These are phyloP conservation scores for Yamadazyma sp. DNA, from an alignment of 805 yeast genomes.

Conservation along the genomic window DNA sequence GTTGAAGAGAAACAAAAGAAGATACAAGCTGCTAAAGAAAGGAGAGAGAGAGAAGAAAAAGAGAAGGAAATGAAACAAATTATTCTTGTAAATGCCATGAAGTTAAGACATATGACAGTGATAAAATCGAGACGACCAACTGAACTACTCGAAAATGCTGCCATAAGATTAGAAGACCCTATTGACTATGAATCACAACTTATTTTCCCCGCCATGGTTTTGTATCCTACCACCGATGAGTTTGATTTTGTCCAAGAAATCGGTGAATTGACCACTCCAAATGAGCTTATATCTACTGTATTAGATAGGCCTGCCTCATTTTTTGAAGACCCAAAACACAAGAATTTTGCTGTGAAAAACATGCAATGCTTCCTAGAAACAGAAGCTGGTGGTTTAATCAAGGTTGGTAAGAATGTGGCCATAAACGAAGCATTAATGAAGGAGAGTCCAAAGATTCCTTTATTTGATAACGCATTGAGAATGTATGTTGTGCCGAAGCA, in stretches of 20 bases:
- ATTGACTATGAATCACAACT: constrained; percentile 73
- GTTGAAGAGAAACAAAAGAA: constrained; percentile 39
- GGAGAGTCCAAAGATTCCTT: constrained; percentile 64
- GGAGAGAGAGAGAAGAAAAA: constrained; percentile 37
- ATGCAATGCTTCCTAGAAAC: constrained; percentile 83
- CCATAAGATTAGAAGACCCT: constrained; percentile 59
- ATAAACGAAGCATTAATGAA: constrained; percentile 63
- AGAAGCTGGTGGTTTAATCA: constrained; percentile 76
- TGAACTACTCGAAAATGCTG: constrained; percentile 52
- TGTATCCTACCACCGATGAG: constrained; percentile 82
- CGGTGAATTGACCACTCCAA: constrained; percentile 68
- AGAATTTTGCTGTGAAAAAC: constrained; percentile 55
- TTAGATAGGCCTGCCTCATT: constrained; percentile 65
- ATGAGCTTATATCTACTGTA: constrained; percentile 59
- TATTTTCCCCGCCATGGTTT: constrained; percentile 73
- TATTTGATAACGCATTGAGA: constrained; percentile 72
- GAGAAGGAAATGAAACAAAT: constrained; percentile 41
- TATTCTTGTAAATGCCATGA: constrained; percentile 58
- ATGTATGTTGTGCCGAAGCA: constrained; percentile 77
- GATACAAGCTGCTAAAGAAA: constrained; percentile 28
- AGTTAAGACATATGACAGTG: constrained; percentile 54
- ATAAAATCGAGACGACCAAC: constrained; percentile 49
- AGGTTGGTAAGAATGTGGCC: constrained; percentile 75
- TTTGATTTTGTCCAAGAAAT: constrained; percentile 78
- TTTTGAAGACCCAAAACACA: constrained; percentile 63